phyloP scores from a whole-genome alignment of 75 land plant species.

The Cunninghamia lanceolata region DNA sequence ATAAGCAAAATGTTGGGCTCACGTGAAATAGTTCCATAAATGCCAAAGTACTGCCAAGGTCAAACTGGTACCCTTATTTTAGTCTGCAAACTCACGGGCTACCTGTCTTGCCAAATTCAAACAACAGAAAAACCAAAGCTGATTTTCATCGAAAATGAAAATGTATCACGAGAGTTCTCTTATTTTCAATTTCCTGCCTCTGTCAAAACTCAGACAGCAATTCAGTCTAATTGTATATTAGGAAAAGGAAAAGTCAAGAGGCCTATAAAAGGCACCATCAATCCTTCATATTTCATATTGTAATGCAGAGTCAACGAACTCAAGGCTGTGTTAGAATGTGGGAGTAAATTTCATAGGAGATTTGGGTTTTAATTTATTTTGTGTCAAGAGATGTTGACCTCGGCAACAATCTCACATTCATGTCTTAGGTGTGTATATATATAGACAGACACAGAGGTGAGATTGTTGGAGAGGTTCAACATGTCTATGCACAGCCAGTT shows the following conservation, averaged over 20 bases:
- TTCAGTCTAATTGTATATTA: not conserved
- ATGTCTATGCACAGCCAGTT: not conserved
- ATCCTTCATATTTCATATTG: not conserved
- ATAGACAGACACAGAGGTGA: not conserved
- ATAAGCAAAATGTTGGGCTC: not conserved
- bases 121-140: no score
- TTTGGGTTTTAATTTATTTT: no score
- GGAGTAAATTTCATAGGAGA: no score
- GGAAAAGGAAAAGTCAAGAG: not conserved
- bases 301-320: not conserved
- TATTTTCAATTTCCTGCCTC: not conserved
- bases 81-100: not conserved
- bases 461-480: not conserved
- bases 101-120: no score
- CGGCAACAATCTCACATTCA: not conserved
- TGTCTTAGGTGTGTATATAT: not conserved
- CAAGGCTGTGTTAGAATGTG: no score
- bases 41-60: not conserved
- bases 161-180: not conserved
- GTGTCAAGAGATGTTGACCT: not conserved
- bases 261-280: not conserved
- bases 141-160: not conserved
- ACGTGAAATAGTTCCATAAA: not conserved
- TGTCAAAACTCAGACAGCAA: not conserved
- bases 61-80: not conserved